Conservation (phyloP, 2,329 filamentous ascomycete genomes). For the Aspergillus sp. region DNA sequence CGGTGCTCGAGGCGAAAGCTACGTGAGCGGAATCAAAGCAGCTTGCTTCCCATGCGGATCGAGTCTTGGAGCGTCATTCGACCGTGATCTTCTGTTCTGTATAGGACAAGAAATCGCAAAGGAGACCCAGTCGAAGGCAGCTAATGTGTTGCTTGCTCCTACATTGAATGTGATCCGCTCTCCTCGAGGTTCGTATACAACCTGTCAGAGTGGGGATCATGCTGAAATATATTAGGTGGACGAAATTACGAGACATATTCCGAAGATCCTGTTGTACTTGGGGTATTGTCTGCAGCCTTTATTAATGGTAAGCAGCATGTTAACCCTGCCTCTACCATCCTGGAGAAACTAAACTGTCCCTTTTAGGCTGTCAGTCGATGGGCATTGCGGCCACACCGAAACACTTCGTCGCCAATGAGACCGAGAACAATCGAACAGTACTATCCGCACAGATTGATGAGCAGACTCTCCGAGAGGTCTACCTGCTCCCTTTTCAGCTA, state of each 20-base stretch:
- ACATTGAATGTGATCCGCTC: neutral
- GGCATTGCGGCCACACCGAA: neutral
- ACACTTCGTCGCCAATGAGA: slow-evolving; percentile 4
- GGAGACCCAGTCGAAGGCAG: neutral
- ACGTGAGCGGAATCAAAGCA: neutral
- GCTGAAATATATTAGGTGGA: neutral
- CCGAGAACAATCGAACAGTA: neutral
- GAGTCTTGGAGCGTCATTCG: neutral
- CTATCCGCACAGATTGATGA: neutral
- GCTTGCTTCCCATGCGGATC: slow-evolving; percentile 4
- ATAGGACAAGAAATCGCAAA: neutral
- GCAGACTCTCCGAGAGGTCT: neutral
- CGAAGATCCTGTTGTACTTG: neutral
- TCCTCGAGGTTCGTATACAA: neutral
- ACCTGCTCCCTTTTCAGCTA: neutral
- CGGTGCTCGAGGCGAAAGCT: neutral
- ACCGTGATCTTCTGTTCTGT: neutral
- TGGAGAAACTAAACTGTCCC: too few species aligned
- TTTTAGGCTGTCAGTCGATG: neutral
- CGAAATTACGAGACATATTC: neutral
- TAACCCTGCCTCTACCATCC: too few species aligned
- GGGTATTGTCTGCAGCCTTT: neutral
- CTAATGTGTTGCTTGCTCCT: neutral
- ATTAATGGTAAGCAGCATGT: neutral
- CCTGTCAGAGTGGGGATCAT: neutral